These are phyloP conservation scores for Epichloe amarillans DNA, from an alignment of 2,329 filamentous ascomycete species.

Conservation along the genomic window DNA sequence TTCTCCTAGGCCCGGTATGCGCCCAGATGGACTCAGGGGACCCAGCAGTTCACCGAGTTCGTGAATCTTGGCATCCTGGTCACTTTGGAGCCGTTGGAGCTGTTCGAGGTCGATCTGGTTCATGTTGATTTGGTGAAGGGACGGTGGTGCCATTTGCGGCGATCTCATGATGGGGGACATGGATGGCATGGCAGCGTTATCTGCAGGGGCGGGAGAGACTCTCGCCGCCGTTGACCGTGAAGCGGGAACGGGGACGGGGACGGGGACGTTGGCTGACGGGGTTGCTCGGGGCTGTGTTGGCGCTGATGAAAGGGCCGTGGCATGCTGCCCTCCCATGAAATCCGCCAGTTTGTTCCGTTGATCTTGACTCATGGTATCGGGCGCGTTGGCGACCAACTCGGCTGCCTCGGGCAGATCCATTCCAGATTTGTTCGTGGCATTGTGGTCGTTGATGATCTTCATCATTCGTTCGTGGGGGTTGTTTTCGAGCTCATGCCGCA, in stretches of 20 bases:
- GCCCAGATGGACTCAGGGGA: constrained; percentile 67
- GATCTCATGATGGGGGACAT: constrained; percentile 40
- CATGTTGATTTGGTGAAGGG: constrained; percentile 49
- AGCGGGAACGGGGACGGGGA: constrained; percentile 7
- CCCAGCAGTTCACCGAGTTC: constrained; percentile 62
- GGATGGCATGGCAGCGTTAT: constrained; percentile 19
- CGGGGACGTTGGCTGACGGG: constrained; percentile 13
- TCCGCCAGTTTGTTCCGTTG: constrained; percentile 46
- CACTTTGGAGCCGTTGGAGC: constrained; percentile 62
- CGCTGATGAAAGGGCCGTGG: constrained; percentile 9
- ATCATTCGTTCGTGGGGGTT: constrained; percentile 50
- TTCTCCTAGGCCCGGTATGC: constrained; percentile 56
- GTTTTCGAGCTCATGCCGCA: constrained; percentile 42
- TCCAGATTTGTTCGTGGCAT: constrained; percentile 35
- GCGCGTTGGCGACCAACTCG: constrained; percentile 38
- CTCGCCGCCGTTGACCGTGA: constrained; percentile 6
- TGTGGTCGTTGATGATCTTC: constrained; percentile 52
- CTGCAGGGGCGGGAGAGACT: constrained; percentile 13
- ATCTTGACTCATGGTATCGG: constrained; percentile 40
- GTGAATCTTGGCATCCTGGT: constrained; percentile 66
- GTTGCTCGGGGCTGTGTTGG: constrained; percentile 12
- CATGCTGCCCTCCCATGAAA: constrained; percentile 39
- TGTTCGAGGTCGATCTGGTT: constrained; percentile 67
- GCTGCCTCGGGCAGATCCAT: constrained; percentile 39
- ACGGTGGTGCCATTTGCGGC: constrained; percentile 17